phyloP scores from a whole-genome alignment of 78 protist genomes.

The Emiliania huxleyi region DNA sequence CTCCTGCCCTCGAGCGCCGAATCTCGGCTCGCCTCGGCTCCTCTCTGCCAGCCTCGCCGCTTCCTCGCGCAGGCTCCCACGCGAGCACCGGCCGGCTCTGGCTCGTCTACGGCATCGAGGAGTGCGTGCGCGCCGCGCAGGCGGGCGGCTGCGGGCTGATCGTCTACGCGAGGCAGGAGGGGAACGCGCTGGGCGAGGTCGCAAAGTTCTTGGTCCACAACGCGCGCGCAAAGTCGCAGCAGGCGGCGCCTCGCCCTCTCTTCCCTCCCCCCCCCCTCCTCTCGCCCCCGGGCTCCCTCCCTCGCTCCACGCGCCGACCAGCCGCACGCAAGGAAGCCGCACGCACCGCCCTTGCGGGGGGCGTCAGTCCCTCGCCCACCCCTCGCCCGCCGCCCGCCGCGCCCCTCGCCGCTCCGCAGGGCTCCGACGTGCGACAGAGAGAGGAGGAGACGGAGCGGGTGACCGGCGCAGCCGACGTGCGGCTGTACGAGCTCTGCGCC shows the following conservation, averaged over 20 bases:
- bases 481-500: conserved; percentile 13
- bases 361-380: too few relatives aligned
- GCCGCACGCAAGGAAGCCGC: too few relatives aligned
- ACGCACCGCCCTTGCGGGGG: too few relatives aligned
- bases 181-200: conserved; percentile 52
- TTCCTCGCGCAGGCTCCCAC: not conserved
- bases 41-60: too few relatives aligned
- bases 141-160: conserved; percentile 54
- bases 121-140: conserved; percentile 37
- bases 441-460: not conserved
- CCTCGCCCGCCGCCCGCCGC: too few relatives aligned
- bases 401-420: not conserved
- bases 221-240: conserved; percentile 5
- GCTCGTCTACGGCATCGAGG: conserved; percentile 36
- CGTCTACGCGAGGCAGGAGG: conserved; percentile 50
- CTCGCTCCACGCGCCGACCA: too few relatives aligned
- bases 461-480: not conserved
- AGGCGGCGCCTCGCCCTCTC: not conserved
- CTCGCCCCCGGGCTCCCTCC: too few relatives aligned
- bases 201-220: conserved; percentile 53
- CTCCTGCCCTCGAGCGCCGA: too few relatives aligned
- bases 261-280: too few relatives aligned
- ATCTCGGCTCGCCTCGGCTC: too few relatives aligned
- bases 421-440: not conserved
- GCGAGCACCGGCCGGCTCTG: conserved; percentile 39